These are phyloP conservation scores for Spathaspora boniae DNA, from an alignment of 805 yeast species.

Conservation along the genomic window DNA sequence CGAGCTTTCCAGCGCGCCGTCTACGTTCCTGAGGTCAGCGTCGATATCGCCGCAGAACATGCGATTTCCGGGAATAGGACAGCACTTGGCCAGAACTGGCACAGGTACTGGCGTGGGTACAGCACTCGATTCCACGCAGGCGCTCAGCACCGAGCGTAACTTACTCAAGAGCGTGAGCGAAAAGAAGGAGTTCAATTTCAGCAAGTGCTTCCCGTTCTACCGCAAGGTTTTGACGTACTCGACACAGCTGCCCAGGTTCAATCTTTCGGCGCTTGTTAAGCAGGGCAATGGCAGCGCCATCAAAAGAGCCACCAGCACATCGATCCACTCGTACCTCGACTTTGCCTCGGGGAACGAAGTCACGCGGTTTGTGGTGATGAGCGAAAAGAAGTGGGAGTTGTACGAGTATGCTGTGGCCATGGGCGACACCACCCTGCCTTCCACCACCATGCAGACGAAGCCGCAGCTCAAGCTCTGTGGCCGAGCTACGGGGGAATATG, in stretches of 20 bases:
- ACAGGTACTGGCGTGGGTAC: background rate
- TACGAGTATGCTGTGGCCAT: conserved; percentile 47
- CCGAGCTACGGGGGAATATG: conserved; percentile 64
- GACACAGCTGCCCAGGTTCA: conserved; percentile 49
- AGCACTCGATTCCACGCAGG: background rate
- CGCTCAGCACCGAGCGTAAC: conserved; percentile 14
- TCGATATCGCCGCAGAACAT: conserved; percentile 15
- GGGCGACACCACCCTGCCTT: conserved; percentile 37
- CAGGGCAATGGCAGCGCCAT: conserved; percentile 23
- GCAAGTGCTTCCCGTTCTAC: conserved; percentile 80
- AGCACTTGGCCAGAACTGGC: background rate
- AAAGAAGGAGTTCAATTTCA: conserved; percentile 61
- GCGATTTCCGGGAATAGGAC: conserved; percentile 1
- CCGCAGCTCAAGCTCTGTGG: conserved; percentile 70
- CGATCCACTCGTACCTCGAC: conserved; percentile 29
- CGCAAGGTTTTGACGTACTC: conserved; percentile 53
- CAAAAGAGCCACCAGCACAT: conserved; percentile 24
- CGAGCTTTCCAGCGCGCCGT: conserved; percentile 1
- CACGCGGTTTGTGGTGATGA: conserved; percentile 60
- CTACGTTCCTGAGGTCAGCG: conserved; percentile 7
- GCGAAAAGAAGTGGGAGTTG: conserved; percentile 72
- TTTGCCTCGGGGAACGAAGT: conserved; percentile 50
- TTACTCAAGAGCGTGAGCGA: conserved; percentile 24
- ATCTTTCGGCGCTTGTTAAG: conserved; percentile 18
- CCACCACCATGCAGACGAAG: conserved; percentile 16